Evolutionary conservation across 1,284 basidiomycete genomes (phyloP), one percentile per base, ranked within the genome.

Genomic region (Psilocybe mexicana): DNA sequence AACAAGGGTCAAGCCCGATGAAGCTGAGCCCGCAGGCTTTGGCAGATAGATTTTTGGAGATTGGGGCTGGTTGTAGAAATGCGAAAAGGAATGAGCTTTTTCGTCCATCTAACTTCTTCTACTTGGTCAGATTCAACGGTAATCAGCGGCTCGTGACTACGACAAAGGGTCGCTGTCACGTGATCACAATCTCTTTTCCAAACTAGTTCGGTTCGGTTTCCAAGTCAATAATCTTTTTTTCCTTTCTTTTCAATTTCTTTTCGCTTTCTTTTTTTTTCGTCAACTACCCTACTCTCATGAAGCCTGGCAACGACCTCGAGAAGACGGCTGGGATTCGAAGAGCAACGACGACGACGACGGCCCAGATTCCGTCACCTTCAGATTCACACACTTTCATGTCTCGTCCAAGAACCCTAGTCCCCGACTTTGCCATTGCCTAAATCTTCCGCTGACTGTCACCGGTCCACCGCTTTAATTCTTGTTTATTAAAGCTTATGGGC

Each of bases 1-100:
- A 35, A 84, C 75, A 52, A 85, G 80, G 5, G 79, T 83, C 25
- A 79, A 63, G 18, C 76, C 76, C 33, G 72, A 72, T 12, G 52
- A 53, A n/a, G 25, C 0, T 18, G 51, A 23, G 24, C 63, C 64
- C 59, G 71, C 61, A 26, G 71, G 63, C 56, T 68, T 73, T 55
- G 67, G 60, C 44, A 67, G 60, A 57, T 62, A 63, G 52, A 64
- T 61, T 57, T 67, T 64, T 23, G 70, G 65, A 35, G 70, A 68
- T 61, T 64, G 64, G 54, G 66, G 63, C 48, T 67, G 68, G 58
- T 57, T 62, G 57, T 68, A 66, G 53, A 58, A 62, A 56, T 65
- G 65, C 56, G 67, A 67, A 72, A 68, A 69, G 57, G 70, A 69
- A 58, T 67, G 67, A 57, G 60, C 54, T 55, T 63, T 61, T 61